Conservation (phyloP, 441 rosid species). For the Iberis amara region DNA sequence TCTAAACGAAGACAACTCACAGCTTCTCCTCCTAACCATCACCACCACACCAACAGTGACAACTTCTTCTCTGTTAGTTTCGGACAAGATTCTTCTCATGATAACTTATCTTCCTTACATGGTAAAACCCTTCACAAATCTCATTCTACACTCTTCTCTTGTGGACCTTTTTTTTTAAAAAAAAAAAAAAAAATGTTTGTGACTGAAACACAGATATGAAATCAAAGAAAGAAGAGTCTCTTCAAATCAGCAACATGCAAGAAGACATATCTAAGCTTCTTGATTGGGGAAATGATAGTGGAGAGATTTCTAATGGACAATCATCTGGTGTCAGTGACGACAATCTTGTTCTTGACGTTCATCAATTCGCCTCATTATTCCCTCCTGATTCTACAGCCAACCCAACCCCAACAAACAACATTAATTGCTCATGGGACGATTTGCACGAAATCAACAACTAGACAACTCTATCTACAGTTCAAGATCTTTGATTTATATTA, state of each 20-base stretch:
- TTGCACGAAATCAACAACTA: conserved; percentile 53
- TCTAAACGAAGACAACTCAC: conserved; percentile 32
- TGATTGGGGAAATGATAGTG: conserved; percentile 42
- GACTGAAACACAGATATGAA: conserved; percentile 28
- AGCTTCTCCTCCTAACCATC: conserved; percentile 28
- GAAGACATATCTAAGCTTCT: conserved; percentile 46
- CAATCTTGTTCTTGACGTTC: conserved; percentile 52
- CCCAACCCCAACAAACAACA: conserved; percentile 21
- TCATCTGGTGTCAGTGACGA: conserved; percentile 54
- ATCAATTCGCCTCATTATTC: conserved; percentile 53
- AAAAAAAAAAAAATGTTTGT: too few species aligned
- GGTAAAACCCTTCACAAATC: conserved; percentile 20
- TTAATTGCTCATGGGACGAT: conserved; percentile 47
- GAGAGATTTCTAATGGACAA: conserved; percentile 51
- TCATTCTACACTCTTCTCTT: background rate
- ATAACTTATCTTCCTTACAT: conserved; percentile 27
- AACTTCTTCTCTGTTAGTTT: conserved; percentile 29
- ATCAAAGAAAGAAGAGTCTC: conserved; percentile 40
- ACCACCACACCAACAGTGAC: conserved; percentile 18
- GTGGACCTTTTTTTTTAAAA: background rate
- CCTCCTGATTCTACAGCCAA: conserved; percentile 33
- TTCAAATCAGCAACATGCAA: conserved; percentile 34
- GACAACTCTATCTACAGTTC: conserved; percentile 1
- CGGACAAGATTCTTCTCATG: conserved; percentile 28
- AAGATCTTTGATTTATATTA: conserved; percentile 29